These are phyloP conservation scores for Rhizophagus sp. DNA, from an alignment of 192 early-diverging fungal genomes.

Conservation along the genomic window DNA sequence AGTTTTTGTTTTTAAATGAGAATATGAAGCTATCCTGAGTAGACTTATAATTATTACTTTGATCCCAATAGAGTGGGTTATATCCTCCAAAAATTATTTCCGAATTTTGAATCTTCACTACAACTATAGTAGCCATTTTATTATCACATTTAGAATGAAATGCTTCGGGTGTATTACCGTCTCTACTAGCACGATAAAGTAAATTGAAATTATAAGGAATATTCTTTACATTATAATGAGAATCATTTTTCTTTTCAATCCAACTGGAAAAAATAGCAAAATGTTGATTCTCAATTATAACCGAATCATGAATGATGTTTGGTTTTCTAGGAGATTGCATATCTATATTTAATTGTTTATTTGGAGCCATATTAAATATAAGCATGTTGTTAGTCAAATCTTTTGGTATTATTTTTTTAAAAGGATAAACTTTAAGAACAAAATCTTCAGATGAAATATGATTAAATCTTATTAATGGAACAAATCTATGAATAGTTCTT, in stretches of 20 bases:
- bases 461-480: too few relatives aligned
- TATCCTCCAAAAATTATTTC: constrained; percentile 1
- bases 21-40: neutral
- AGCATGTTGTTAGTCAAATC: neutral
- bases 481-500: too few relatives aligned
- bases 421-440: too few relatives aligned
- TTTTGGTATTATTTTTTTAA: neutral
- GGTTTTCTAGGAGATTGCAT: neutral
- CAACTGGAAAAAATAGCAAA: constrained; percentile 6
- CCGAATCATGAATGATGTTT: neutral
- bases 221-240: neutral
- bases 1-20: neutral
- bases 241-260: neutral
- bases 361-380: neutral
- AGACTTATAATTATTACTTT: neutral
- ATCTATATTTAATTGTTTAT: neutral
- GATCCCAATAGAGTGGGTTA: neutral
- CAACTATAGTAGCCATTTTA: neutral
- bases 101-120: neutral
- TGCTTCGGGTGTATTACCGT: neutral
- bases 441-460: too few relatives aligned
- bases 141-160: neutral
- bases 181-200: neutral
- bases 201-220: neutral
- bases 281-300: neutral